Conservation (phyloP, 371 early-diverging fungal genomes). For the Paraphysoderma sedebokerense region DNA sequence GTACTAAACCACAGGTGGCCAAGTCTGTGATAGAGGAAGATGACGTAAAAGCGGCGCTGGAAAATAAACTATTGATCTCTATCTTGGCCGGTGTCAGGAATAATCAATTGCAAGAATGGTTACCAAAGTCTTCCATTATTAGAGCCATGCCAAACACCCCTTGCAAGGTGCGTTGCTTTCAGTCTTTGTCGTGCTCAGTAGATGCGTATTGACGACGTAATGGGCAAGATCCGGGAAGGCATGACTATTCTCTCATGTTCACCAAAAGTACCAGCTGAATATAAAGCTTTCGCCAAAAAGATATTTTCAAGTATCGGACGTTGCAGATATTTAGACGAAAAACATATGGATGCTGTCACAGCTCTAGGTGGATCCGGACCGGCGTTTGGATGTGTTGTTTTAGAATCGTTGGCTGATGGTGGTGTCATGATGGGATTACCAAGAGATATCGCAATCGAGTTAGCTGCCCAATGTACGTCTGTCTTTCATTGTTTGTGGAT, state of each 20-base stretch:
- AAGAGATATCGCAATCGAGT: constrained; percentile 23
- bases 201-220: no score
- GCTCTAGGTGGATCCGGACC: constrained; percentile 30
- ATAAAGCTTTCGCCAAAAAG: constrained; percentile 14
- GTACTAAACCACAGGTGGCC: constrained; percentile 22
- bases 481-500: background rate
- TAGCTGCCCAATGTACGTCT: constrained; percentile 25
- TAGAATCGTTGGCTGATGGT: constrained; percentile 33
- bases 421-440: constrained; percentile 36
- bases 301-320: constrained; percentile 27
- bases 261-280: constrained; percentile 9
- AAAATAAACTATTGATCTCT: constrained; percentile 19
- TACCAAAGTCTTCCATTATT: constrained; percentile 19
- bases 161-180: constrained; percentile 15
- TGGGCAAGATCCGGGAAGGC: constrained; percentile 22
- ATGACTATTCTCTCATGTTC: constrained; percentile 26
- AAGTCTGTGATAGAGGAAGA: constrained; percentile 17
- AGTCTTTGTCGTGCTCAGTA: background rate
- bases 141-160: constrained; percentile 37
- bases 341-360: constrained; percentile 30
- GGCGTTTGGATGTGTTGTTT: constrained; percentile 29
- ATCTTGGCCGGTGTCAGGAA: constrained; percentile 28
- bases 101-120: constrained; percentile 21
- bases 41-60: constrained; percentile 17
- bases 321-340: constrained; percentile 22